A percentile compares a stretch with the other conserved stretches of the same genome.
Evolutionary conservation across 139 green algal species (phyloP).

Genomic region (Axilococcus clingmanii): DNA sequence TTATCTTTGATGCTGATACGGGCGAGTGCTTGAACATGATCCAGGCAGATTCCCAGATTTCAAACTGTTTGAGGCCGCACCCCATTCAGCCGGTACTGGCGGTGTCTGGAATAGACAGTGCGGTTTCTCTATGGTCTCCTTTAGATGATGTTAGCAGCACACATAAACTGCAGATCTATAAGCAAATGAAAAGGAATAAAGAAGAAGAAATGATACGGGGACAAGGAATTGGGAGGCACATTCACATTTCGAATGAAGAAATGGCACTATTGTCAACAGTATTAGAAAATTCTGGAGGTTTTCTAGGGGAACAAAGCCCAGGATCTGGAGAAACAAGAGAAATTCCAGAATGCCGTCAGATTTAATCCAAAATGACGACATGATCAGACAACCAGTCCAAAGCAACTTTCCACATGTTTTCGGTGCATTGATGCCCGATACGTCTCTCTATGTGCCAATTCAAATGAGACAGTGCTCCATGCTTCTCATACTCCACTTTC

Average conservation of each 20-base stretch:
- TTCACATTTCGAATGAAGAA: too few relatives aligned
- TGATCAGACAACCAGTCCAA: too few relatives aligned
- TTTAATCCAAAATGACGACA: too few relatives aligned
- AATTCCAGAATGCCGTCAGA: too few relatives aligned
- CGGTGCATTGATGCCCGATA: slow-evolving; percentile 17
- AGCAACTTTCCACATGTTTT: neutral
- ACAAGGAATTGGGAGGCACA: too few relatives aligned
- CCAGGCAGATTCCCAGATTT: slow-evolving; percentile 59
- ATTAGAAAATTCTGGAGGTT: too few relatives aligned
- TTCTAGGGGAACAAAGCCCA: too few relatives aligned
- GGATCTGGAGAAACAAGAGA: too few relatives aligned
- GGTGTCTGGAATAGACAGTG: slow-evolving; percentile 72
- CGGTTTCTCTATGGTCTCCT: slow-evolving; percentile 28
- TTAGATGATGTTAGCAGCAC: neutral
- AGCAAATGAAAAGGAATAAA: too few relatives aligned
- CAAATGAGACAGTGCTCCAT: slow-evolving; percentile 3
- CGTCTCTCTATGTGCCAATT: slow-evolving; percentile 15
- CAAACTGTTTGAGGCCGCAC: slow-evolving; percentile 69
- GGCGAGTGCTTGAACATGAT: slow-evolving; percentile 20
- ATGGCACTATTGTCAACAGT: too few relatives aligned
- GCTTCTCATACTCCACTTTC: slow-evolving; percentile 3
- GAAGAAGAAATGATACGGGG: too few relatives aligned
- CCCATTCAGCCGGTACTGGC: slow-evolving; percentile 63
- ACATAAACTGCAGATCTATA: too few relatives aligned
- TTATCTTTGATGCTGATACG: slow-evolving; percentile 50